Evolutionary conservation across 176 grass and related monocot species (phyloP).

Genomic region (Alloteropsis semialata): DNA sequence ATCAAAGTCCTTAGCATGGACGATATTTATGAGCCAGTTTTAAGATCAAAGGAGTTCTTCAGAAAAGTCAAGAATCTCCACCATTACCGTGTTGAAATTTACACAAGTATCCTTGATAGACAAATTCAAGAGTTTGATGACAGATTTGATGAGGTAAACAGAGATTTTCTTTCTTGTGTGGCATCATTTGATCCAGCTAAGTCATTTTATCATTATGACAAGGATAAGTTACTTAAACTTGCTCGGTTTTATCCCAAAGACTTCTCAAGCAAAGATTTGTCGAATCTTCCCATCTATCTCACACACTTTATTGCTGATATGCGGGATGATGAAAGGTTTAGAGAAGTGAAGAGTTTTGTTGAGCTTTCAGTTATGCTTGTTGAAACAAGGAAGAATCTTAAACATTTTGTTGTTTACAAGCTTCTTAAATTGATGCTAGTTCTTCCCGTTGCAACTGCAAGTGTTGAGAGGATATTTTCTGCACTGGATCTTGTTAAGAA

Average conservation of each 20-base stretch:
- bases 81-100: neutral
- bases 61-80: neutral
- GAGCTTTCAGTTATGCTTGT: constrained; percentile 8
- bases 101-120: neutral
- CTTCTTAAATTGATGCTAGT: neutral
- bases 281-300: neutral
- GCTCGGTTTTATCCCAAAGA: neutral
- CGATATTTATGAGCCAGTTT: neutral
- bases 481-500: neutral
- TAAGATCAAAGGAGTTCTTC: neutral
- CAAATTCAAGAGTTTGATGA: neutral
- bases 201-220: neutral
- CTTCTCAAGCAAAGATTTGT: neutral
- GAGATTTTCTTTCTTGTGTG: neutral
- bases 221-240: constrained; percentile 5
- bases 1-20: constrained; percentile 1
- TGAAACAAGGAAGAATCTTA: neutral
- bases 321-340: neutral
- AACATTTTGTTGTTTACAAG: neutral
- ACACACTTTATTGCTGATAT: neutral
- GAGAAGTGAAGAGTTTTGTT: neutral
- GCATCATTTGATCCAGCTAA: neutral
- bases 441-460: constrained; percentile 4
- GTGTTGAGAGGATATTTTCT: neutral
- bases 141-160: neutral